Evolutionary conservation across 2,329 filamentous ascomycete genomes (phyloP), one percentile per base, ranked within the genome.

Genomic region (Exophiala xenobiotica): DNA sequence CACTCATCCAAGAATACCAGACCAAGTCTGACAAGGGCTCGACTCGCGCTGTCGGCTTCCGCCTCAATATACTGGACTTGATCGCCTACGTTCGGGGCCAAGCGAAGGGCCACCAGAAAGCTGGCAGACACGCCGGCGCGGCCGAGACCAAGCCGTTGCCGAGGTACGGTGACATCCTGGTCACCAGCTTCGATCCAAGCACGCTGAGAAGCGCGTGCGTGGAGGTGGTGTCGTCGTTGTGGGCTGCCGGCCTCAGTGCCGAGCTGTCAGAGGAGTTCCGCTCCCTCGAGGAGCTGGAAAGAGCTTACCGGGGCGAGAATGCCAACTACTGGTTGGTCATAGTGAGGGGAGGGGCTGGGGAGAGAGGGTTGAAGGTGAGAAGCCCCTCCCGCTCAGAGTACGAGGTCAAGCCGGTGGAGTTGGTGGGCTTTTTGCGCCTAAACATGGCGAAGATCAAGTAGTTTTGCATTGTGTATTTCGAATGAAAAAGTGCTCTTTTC

Each of bases 1-100:
- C 83, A 41, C 74, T 99, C 16, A 92, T 99, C 58, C 84, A 85
- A 65, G 88, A 95, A 54, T 88, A 95, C 64, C 81, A 85, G 6
- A 87, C 88, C 4, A 86, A 83, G 57, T 35, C 77, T 82, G 33
- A 78, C 77, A 19, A 75, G 80, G 37, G 77, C 81, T 49, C 83
- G 85, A 62, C 82, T 83, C 89, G 95, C 65, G 92, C 90, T 4
- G 93, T 97, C 8, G 93, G 95, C 1, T 92, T 97, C 65, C 95
- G 58, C 27, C 46, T 62, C 20, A 61, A 61, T 41, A 49, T 60
- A 14, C 33, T 56, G 31, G 58, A 61, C 31, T 50, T 61, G 11
- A 49, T 58, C 39, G 44, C 46, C 19, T 57, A 60, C 48, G 52
- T 51, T 27, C 57, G 58, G 16, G 45, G 48, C 24, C 55, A 20